Evolutionary conservation across 129 eudicot species (phyloP).

Genomic region (Glebionis coronaria): DNA sequence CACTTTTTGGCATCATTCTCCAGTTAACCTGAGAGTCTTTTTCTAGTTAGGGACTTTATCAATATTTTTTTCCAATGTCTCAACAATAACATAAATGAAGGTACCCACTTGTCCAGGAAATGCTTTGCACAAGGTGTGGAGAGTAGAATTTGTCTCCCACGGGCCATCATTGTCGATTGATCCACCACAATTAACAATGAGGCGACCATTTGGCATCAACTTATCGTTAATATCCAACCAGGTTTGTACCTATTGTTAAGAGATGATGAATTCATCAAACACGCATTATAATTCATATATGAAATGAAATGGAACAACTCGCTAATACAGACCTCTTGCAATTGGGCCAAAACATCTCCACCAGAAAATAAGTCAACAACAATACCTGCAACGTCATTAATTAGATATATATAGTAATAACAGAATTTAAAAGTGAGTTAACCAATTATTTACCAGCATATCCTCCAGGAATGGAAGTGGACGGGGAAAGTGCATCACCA

Average conservation of each 20-base stretch:
- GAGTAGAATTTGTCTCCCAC: slow-evolving; percentile 56
- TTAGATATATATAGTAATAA: slow-evolving; percentile 8
- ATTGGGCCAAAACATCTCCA: slow-evolving; percentile 70
- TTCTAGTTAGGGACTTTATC: neutral
- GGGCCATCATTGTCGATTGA: slow-evolving; percentile 13
- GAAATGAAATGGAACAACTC: neutral
- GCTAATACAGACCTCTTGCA: slow-evolving; percentile 53
- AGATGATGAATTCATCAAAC: neutral
- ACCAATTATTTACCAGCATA: slow-evolving; percentile 59
- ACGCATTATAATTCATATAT: neutral
- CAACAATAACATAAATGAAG: slow-evolving; percentile 15
- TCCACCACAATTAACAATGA: slow-evolving; percentile 94
- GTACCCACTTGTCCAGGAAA: slow-evolving; percentile 64
- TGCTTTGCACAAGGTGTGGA: slow-evolving; percentile 62
- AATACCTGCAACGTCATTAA: slow-evolving; percentile 48
- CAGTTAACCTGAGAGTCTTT: slow-evolving; percentile 54
- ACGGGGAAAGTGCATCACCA: slow-evolving; percentile 79
- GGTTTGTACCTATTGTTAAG: slow-evolving; percentile 48
- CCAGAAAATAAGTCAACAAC: slow-evolving; percentile 78
- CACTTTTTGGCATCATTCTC: slow-evolving; percentile 60
- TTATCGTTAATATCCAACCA: slow-evolving; percentile 65
- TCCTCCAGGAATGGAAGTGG: slow-evolving; percentile 60
- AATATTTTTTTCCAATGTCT: neutral
- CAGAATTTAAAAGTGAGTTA: no score
- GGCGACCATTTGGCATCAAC: slow-evolving; percentile 81